A percentile compares a stretch with the other conserved stretches of the same genome.
phyloP scores from a whole-genome alignment of 2,329 filamentous ascomycete species.

The Neonectria ditissima region DNA sequence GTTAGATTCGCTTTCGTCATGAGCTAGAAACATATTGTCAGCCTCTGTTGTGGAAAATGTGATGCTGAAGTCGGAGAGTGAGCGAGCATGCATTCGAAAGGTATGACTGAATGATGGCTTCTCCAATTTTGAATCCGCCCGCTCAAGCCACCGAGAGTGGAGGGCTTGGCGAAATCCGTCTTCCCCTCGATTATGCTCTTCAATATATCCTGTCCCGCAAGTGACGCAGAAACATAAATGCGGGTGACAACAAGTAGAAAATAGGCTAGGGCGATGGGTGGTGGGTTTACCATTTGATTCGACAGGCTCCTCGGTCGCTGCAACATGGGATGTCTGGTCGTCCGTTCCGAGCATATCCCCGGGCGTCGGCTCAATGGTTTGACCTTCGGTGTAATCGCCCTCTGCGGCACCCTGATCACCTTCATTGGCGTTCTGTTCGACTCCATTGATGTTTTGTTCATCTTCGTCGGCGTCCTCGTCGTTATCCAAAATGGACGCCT shows the following conservation, averaged over 20 bases:
- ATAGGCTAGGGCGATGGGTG: slow-evolving; percentile 20
- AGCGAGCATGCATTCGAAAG: slow-evolving; percentile 22
- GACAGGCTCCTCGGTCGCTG: slow-evolving; percentile 19
- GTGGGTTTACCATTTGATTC: slow-evolving; percentile 44
- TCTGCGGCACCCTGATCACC: slow-evolving; percentile 16
- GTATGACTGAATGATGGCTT: slow-evolving; percentile 2
- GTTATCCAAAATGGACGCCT: slow-evolving; percentile 20
- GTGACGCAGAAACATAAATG: slow-evolving; percentile 35
- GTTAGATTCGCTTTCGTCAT: slow-evolving; percentile 40
- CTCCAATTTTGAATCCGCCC: neutral
- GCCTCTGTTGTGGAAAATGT: slow-evolving; percentile 39
- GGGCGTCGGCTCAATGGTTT: slow-evolving; percentile 16
- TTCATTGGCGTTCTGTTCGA: slow-evolving; percentile 9
- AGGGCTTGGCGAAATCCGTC: slow-evolving; percentile 29
- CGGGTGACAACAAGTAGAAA: slow-evolving; percentile 33
- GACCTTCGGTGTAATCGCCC: slow-evolving; percentile 28
- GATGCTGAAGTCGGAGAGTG: slow-evolving; percentile 32
- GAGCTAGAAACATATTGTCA: slow-evolving; percentile 43
- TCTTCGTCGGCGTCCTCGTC: slow-evolving; percentile 17
- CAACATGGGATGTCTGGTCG: slow-evolving; percentile 22
- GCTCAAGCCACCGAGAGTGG: slow-evolving; percentile 5
- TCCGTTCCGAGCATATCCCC: slow-evolving; percentile 30
- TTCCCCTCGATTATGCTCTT: slow-evolving; percentile 35
- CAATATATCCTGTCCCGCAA: slow-evolving; percentile 32
- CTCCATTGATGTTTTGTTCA: slow-evolving; percentile 18